Percentiles rank a stretch among this genome's conserved stretches.
These are phyloP conservation scores for Nakazawaea sp. DNA, from an alignment of 805 yeast genomes.

Conservation along the genomic window DNA sequence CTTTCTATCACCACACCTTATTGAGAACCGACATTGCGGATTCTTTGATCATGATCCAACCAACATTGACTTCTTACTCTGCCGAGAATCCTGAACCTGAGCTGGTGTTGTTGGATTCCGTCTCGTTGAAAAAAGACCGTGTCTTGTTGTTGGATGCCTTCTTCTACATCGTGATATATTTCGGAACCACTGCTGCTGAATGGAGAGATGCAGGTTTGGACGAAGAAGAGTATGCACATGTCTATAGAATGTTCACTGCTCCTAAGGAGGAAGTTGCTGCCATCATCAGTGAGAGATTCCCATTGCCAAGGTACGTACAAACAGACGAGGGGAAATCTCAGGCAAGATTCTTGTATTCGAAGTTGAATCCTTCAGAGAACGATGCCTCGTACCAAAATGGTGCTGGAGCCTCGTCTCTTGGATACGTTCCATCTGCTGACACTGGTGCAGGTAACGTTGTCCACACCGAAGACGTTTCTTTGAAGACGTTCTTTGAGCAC, in stretches of 20 bases:
- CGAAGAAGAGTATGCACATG: constrained; percentile 84
- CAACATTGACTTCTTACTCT: constrained; percentile 82
- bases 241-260: constrained; percentile 77
- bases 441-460: constrained; percentile 62
- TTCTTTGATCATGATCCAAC: constrained; percentile 95
- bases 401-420: constrained; percentile 41
- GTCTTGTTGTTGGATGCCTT: constrained; percentile 89
- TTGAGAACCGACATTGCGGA: constrained; percentile 88
- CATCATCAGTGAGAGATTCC: constrained; percentile 88
- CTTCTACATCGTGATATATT: constrained; percentile 92
- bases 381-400: constrained; percentile 35
- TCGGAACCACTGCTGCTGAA: constrained; percentile 89
- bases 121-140: constrained; percentile 82
- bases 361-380: constrained; percentile 88
- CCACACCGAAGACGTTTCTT: constrained; percentile 91
- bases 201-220: constrained; percentile 97
- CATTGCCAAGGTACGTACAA: constrained; percentile 94
- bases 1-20: constrained; percentile 89
- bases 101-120: constrained; percentile 90
- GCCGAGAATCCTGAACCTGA: constrained; percentile 76
- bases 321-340: constrained; percentile 99
- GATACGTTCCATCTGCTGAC: constrained; percentile 30
- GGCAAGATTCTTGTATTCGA: constrained; percentile 92
- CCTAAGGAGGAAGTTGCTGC: constrained; percentile 92
- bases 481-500: constrained; percentile 93